Evolutionary conservation across 2,329 filamentous ascomycete species (phyloP).

Genomic region (Aspergillaceae sp.): DNA sequence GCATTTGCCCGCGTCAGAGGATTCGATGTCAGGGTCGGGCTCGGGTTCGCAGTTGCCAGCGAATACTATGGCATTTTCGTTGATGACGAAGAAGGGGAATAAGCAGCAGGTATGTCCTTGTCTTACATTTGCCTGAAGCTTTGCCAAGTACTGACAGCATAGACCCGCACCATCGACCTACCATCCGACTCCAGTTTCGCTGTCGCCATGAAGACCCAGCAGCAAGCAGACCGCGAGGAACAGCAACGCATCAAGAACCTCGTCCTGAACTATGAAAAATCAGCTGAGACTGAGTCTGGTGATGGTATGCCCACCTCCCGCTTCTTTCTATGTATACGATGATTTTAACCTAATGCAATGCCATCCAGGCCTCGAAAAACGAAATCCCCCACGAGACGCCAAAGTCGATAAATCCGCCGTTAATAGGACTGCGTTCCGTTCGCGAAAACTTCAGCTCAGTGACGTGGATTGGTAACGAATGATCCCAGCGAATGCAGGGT

Average conservation of each 20-base stretch:
- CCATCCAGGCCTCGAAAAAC: conserved; percentile 32
- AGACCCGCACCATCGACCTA: conserved; percentile 87
- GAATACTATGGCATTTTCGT: conserved; percentile 88
- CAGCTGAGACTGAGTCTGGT: conserved; percentile 66
- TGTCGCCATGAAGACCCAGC: conserved; percentile 89
- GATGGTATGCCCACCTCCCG: conserved; percentile 54
- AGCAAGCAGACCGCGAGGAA: conserved; percentile 89
- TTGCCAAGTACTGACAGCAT: conserved; percentile 10
- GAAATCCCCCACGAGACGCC: conserved; percentile 33
- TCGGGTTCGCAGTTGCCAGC: conserved; percentile 14
- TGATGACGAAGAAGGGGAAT: conserved; percentile 93
- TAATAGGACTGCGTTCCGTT: conserved; percentile 68
- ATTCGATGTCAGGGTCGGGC: no score
- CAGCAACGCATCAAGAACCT: conserved; percentile 98
- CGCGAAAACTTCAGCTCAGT: conserved; percentile 84
- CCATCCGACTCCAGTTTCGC: conserved; percentile 85
- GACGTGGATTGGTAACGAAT: conserved; percentile 88
- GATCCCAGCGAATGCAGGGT: no score
- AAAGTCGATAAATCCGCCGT: conserved; percentile 48
- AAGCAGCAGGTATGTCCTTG: conserved; percentile 65
- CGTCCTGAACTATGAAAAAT: conserved; percentile 90
- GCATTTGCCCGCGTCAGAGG: not conserved
- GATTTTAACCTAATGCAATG: conserved; percentile 21
- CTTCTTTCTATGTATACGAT: conserved; percentile 11
- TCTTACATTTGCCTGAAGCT: not conserved